A percentile compares a stretch with the other conserved stretches of the same genome.
Evolutionary conservation across 805 yeast genomes (phyloP).

Genomic region (Lachancea lanzarotensis): DNA sequence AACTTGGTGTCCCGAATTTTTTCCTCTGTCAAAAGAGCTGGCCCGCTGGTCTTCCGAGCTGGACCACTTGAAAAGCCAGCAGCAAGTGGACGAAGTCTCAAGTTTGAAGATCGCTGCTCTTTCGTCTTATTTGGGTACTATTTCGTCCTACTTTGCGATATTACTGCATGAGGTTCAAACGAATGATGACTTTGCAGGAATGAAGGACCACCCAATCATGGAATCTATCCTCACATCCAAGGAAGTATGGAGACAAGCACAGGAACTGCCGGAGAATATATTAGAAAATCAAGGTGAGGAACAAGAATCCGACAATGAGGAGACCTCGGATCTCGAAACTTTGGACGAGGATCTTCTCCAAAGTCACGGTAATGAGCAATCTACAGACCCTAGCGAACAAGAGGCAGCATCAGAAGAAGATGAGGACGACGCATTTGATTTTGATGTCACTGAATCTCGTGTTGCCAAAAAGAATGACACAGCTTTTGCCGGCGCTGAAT

Average conservation of each 20-base stretch:
- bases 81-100: conserved; percentile 31
- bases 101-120: conserved; percentile 62
- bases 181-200: conserved; percentile 49
- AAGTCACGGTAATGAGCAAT: conserved; percentile 15
- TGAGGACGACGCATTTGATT: conserved; percentile 37
- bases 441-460: conserved; percentile 50
- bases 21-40: conserved; percentile 66
- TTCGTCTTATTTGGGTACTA: conserved; percentile 70
- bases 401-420: conserved; percentile 22
- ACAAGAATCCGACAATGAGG: conserved; percentile 27
- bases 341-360: conserved; percentile 19
- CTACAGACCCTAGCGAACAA: conserved; percentile 18
- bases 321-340: conserved; percentile 11
- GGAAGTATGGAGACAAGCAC: conserved; percentile 87
- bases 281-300: conserved; percentile 12
- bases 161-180: conserved; percentile 50
- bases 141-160: conserved; percentile 72
- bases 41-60: conserved; percentile 38
- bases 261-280: conserved; percentile 38
- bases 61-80: conserved; percentile 31
- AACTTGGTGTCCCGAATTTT: conserved; percentile 73
- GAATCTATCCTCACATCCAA: conserved; percentile 72
- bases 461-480: conserved; percentile 36
- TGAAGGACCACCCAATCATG: conserved; percentile 90
- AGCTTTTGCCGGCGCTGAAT: conserved; percentile 15